Conservation (phyloP, 2,329 filamentous ascomycete species). For the Penicillium sp. region DNA sequence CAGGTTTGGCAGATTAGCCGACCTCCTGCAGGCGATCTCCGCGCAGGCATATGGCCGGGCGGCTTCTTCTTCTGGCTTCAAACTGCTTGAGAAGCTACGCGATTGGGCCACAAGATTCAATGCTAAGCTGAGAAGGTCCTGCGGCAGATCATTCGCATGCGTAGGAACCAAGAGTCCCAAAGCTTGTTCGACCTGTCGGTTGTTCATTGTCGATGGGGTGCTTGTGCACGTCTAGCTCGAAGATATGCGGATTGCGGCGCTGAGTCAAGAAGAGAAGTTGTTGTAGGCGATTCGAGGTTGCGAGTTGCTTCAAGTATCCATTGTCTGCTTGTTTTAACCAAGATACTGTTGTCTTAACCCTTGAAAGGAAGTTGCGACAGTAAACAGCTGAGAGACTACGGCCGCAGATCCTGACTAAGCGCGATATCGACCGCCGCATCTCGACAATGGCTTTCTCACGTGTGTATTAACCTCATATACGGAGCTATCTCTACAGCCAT, state of each 20-base stretch:
- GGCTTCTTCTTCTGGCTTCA: constrained; percentile 84
- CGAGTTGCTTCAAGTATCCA: background rate
- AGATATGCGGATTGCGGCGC: background rate
- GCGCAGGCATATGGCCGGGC: constrained; percentile 81
- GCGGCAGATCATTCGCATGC: constrained; percentile 64
- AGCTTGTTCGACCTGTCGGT: constrained; percentile 69
- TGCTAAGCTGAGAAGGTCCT: constrained; percentile 68
- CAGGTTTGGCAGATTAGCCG: constrained; percentile 9
- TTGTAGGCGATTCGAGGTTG: background rate
- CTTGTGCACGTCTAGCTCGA: background rate
- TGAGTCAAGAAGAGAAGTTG: background rate
- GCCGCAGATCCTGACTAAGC: constrained; percentile 19
- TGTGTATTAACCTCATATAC: background rate
- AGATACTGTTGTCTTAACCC: background rate
- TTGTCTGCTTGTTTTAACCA: background rate
- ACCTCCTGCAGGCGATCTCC: constrained; percentile 87
- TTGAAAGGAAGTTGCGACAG: background rate
- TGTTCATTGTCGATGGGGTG: constrained; percentile 55
- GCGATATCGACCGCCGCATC: constrained; percentile 7
- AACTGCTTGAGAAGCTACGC: constrained; percentile 68
- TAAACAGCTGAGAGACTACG: constrained; percentile 7
- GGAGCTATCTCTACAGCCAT: constrained; percentile 15
- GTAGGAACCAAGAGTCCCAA: constrained; percentile 73
- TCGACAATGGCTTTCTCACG: constrained; percentile 1
- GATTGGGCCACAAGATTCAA: constrained; percentile 76